Conservation (phyloP, 805 yeast species). For the Blastobotrys robertii region DNA sequence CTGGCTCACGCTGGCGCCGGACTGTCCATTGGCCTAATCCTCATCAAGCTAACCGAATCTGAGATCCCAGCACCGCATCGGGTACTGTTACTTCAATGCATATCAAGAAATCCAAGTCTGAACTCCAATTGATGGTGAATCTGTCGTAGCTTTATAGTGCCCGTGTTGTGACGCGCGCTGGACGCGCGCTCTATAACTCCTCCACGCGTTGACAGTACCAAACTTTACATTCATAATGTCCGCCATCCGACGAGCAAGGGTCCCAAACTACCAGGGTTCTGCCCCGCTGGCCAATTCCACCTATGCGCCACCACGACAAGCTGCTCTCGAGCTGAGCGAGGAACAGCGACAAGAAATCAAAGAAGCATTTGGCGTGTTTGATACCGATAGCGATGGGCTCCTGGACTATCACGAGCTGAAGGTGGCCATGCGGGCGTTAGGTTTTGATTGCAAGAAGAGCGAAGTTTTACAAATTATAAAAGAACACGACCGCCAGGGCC, state of each 20-base stretch:
- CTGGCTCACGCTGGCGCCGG: too few relatives aligned
- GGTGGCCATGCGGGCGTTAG: conserved; percentile 84
- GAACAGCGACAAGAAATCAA: conserved; percentile 87
- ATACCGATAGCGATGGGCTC: conserved; percentile 82
- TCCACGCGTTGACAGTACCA: too few relatives aligned
- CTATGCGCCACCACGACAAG: not conserved
- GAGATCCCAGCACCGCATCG: too few relatives aligned
- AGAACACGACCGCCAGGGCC: conserved; percentile 63
- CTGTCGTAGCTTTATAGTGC: too few relatives aligned
- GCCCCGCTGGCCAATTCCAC: not conserved
- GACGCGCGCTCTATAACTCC: not conserved
- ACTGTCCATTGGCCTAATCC: too few relatives aligned
- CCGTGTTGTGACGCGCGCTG: not conserved
- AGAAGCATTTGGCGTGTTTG: conserved; percentile 87
- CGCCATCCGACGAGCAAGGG: conserved; percentile 1
- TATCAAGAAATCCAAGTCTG: too few relatives aligned
- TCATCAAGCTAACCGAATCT: too few relatives aligned
- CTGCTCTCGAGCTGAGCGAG: conserved; percentile 48
- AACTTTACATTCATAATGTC: not conserved
- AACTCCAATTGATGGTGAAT: too few relatives aligned
- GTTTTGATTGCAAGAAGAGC: conserved; percentile 74
- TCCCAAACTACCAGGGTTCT: conserved; percentile 1
- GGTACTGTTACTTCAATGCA: too few relatives aligned
- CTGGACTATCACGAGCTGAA: conserved; percentile 89
- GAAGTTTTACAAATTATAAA: conserved; percentile 73